Conservation (phyloP, 768 basidiomycete species). For the Rhodotorula graminis region DNA sequence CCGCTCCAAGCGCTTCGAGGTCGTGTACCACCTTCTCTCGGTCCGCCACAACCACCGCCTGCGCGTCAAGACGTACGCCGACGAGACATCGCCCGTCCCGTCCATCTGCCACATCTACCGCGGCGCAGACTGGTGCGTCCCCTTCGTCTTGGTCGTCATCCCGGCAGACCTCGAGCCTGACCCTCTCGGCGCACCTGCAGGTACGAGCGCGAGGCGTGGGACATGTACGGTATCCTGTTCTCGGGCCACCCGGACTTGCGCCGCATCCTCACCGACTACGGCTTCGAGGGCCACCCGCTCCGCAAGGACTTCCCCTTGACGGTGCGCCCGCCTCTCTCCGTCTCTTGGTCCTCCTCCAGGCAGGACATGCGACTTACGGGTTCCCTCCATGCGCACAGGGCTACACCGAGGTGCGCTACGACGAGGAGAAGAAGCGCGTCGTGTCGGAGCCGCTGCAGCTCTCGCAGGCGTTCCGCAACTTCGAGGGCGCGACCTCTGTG, state of each 20-base stretch:
- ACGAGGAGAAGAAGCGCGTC: constrained; percentile 56
- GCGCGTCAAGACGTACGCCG: constrained; percentile 93
- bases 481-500: constrained; percentile 56
- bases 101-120: constrained; percentile 71
- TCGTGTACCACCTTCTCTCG: constrained; percentile 91
- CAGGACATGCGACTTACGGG: neutral
- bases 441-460: constrained; percentile 80
- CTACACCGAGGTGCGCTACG: constrained; percentile 97
- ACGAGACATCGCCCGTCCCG: constrained; percentile 85
- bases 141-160: too few relatives aligned
- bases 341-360: neutral
- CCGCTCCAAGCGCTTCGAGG: constrained; percentile 86
- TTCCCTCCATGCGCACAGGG: constrained; percentile 59
- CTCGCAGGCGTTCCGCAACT: constrained; percentile 97
- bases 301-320: constrained; percentile 98
- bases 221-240: constrained; percentile 96
- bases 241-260: constrained; percentile 95
- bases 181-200: constrained; percentile 47
- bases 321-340: constrained; percentile 52
- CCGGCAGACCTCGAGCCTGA: neutral
- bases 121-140: constrained; percentile 83
- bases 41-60: constrained; percentile 72
- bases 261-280: constrained; percentile 96
- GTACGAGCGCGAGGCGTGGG: constrained; percentile 98
- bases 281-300: constrained; percentile 78